These are phyloP conservation scores for Cubamyces sp. DNA, from an alignment of 768 basidiomycete genomes.

Conservation along the genomic window DNA sequence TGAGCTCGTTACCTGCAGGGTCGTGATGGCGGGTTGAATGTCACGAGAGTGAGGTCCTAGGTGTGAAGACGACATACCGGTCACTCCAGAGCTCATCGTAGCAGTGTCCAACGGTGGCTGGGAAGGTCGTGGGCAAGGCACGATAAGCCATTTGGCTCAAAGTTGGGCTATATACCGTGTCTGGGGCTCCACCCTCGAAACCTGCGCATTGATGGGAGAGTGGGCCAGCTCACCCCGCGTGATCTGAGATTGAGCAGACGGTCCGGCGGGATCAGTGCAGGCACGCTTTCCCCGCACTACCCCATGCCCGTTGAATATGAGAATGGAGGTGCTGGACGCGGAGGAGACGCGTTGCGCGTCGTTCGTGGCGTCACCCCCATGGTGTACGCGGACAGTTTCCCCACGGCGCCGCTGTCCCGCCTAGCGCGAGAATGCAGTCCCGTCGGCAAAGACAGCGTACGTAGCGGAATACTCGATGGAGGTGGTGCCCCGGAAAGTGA, in stretches of 20 bases:
- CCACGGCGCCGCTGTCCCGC: background rate
- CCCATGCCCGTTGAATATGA: background rate
- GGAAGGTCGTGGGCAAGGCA: slow-evolving; percentile 17
- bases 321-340: background rate
- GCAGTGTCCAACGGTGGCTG: slow-evolving; percentile 11
- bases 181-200: slow-evolving; percentile 18
- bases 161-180: slow-evolving; percentile 23
- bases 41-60: background rate
- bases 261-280: slow-evolving; percentile 17
- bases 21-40: background rate
- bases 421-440: slow-evolving; percentile 9
- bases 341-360: background rate
- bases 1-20: slow-evolving; percentile 45
- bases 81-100: slow-evolving; percentile 46
- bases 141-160: slow-evolving; percentile 3
- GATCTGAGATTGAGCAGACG: slow-evolving; percentile 15
- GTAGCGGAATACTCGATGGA: background rate
- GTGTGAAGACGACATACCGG: slow-evolving; percentile 38
- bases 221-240: slow-evolving; percentile 20
- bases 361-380: background rate
- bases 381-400: background rate
- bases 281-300: slow-evolving; percentile 9
- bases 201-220: slow-evolving; percentile 20
- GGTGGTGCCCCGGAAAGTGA: background rate
- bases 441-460: slow-evolving; percentile 1